Conservation (phyloP, 176 grass and related monocot species). For the Eragrostis nindensis region DNA sequence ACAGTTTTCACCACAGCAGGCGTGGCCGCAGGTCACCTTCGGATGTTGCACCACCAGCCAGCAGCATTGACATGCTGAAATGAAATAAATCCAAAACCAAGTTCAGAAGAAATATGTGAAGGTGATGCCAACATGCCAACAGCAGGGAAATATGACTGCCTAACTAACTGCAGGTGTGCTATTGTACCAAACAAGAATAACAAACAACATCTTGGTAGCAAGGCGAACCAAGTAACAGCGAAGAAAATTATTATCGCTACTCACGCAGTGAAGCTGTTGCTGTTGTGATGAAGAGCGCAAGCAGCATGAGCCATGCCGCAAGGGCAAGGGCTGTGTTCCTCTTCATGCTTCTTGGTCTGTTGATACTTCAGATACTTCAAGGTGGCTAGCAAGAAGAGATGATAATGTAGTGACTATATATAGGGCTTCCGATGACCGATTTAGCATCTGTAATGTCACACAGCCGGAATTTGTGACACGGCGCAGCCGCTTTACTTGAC, state of each 20-base stretch:
- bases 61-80: conserved; percentile 66
- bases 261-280: conserved; percentile 39
- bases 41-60: conserved; percentile 59
- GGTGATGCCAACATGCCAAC: conserved; percentile 34
- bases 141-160: background rate
- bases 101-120: background rate
- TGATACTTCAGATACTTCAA: background rate
- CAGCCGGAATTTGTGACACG: conserved; percentile 5
- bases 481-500: conserved; percentile 44
- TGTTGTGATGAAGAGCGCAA: conserved; percentile 37
- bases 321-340: conserved; percentile 45
- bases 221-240: background rate
- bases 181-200: background rate
- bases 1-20: conserved; percentile 61
- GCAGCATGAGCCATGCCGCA: conserved; percentile 43
- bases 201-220: background rate
- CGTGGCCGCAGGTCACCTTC: conserved; percentile 52
- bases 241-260: background rate
- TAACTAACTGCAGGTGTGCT: background rate
- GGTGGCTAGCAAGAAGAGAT: background rate
- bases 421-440: background rate
- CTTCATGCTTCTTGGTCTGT: conserved; percentile 28
- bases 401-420: background rate
- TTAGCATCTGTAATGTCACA: background rate
- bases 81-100: background rate